Base-by-base conservation (phyloP, 2,329 filamentous ascomycete species). In the Fusarium tupiense region DNA sequence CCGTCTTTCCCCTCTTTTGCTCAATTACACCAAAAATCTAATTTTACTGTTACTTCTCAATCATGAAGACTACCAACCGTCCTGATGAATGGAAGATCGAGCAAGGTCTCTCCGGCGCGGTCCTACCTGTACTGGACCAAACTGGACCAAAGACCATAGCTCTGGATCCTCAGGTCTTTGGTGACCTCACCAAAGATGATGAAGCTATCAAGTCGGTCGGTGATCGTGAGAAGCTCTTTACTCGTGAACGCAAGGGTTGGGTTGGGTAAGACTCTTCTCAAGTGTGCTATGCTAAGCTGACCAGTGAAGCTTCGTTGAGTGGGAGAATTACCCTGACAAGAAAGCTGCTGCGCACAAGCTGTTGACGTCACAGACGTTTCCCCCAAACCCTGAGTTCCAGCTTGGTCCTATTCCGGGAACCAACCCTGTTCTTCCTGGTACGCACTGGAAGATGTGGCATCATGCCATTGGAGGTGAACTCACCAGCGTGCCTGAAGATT, bases 251-350 rank as follows among this genome's bases (percentile, higher is more conserved):
- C 11, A 78, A 82, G 22, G 82, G 82, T 1, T 84, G 81, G 80
- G 80, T 69, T 29, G 84, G 80, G 77, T 81, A 68, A 26, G 61
- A 19, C 19, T 29, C 13, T 26, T 6, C 31, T 35, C 60, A 22
- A 24, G 22, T 26, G 20, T 29, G 9, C 3, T 7, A n/a, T 46
- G 24, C n/a, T 20, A 22, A 17, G 35, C 58, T 62, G 17, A 61
- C 47, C 17, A 3, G 37, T 33, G 31, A 40, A 81, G 89, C 13
- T 93, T 92, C 69, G 85, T 94, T 11, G 91, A 93, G 76, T 93
- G 91, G 91, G 91, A 93, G 77, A 86, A 89, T 19, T 91, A 92
- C 61, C 91, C 91, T 0, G 90, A 92, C 54, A 93, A 92, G 81
- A 92, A 91, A 76, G 85, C 84, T 33, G 83, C 86, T 52, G 91